Evolutionary conservation across 495 filamentous ascomycete genomes (phyloP).

Genomic region (Corynascus novoguineensis): DNA sequence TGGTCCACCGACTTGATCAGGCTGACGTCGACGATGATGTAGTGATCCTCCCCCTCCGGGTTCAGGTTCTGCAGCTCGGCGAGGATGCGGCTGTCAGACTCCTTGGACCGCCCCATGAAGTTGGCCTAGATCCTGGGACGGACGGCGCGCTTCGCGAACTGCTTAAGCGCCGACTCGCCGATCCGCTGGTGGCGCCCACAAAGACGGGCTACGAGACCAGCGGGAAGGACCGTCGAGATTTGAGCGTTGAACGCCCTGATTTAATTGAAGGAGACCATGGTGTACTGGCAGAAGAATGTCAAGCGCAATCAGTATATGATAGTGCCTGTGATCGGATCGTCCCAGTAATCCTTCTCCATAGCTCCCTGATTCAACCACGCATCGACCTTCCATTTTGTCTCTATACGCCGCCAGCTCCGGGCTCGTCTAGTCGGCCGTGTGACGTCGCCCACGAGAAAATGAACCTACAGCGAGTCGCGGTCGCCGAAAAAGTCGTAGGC

Average conservation of each 20-base stretch:
- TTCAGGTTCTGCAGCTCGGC: conserved; percentile 46
- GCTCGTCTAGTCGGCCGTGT: too few species aligned
- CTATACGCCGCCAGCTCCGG: too few species aligned
- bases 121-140: conserved; percentile 36
- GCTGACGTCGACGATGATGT: conserved; percentile 53
- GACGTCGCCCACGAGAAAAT: too few species aligned
- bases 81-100: conserved; percentile 40
- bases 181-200: conserved; percentile 64
- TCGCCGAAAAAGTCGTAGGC: too few species aligned
- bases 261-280: conserved; percentile 35
- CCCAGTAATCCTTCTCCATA: too few species aligned
- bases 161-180: conserved; percentile 50
- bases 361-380: too few species aligned
- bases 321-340: too few species aligned
- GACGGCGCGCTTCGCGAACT: conserved; percentile 48
- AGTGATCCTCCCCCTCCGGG: conserved; percentile 47
- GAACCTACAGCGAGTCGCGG: too few species aligned
- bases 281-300: too few species aligned
- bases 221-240: conserved; percentile 34
- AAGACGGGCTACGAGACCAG: conserved; percentile 50
- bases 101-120: conserved; percentile 43
- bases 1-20: conserved; percentile 56
- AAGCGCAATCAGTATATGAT: too few species aligned
- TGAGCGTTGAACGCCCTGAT: conserved; percentile 35
- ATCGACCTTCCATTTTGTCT: too few species aligned